phyloP scores from a whole-genome alignment of 2,329 filamentous ascomycete genomes.

The Fusarium austroafricanum region DNA sequence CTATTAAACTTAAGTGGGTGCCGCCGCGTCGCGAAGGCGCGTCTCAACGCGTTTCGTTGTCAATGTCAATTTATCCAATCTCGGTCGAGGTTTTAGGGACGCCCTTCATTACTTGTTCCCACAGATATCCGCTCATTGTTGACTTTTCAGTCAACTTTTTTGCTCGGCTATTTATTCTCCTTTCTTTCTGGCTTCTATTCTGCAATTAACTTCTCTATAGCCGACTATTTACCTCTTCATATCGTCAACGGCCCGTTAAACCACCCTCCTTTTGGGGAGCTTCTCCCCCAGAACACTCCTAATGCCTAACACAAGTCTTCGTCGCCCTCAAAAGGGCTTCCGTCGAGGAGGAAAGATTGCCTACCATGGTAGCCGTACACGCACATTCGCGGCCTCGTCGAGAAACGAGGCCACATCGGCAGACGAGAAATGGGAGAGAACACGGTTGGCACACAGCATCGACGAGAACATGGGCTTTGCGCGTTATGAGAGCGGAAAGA shows the following conservation, averaged over 20 bases:
- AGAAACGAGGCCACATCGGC: constrained; percentile 87
- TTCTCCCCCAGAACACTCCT: constrained; percentile 34
- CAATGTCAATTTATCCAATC: constrained; percentile 43
- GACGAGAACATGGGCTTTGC: constrained; percentile 96
- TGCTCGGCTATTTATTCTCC: constrained; percentile 11
- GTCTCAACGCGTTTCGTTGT: constrained; percentile 49
- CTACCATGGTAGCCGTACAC: constrained; percentile 76
- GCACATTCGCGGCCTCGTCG: constrained; percentile 83
- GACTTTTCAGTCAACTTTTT: constrained; percentile 31
- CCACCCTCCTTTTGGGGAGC: constrained; percentile 36
- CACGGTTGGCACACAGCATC: constrained; percentile 84
- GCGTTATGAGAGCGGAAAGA: constrained; percentile 88
- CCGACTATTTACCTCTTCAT: constrained; percentile 15
- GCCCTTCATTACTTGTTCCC: constrained; percentile 37
- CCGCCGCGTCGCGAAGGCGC: constrained; percentile 48
- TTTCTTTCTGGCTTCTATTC: neutral
- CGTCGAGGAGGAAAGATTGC: constrained; percentile 75
- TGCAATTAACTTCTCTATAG: constrained; percentile 23
- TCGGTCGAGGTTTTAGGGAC: constrained; percentile 42
- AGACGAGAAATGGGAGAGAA: constrained; percentile 92
- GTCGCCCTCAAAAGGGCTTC: constrained; percentile 73
- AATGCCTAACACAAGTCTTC: constrained; percentile 71
- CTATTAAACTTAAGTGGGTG: constrained; percentile 51
- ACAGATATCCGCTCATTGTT: constrained; percentile 42
- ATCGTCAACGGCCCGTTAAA: constrained; percentile 36